Evolutionary conservation across 495 filamentous ascomycete species (phyloP).

Genomic region (Tuber magnatum): DNA sequence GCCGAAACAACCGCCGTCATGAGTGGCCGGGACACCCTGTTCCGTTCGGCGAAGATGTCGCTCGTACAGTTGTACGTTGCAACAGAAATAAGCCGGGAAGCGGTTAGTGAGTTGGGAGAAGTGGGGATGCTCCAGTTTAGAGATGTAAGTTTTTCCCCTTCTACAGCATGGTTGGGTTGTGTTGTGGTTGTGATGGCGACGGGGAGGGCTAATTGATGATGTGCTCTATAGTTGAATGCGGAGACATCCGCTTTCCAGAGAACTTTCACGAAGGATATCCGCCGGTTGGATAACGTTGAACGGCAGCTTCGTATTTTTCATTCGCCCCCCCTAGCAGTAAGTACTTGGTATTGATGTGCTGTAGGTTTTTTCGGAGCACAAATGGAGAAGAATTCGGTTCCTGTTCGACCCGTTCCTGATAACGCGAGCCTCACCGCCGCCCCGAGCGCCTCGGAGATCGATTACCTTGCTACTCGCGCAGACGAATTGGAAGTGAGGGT

Average conservation of each 20-base stretch:
- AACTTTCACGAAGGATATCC: conserved; percentile 95
- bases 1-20: conserved; percentile 42
- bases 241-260: conserved; percentile 90
- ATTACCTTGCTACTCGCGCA: conserved; percentile 84
- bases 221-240: conserved; percentile 65
- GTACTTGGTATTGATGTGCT: conserved; percentile 14
- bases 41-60: conserved; percentile 99
- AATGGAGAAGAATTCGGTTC: conserved; percentile 85
- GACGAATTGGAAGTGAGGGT: conserved; percentile 88
- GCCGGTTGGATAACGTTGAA: conserved; percentile 94
- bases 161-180: neutral
- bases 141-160: conserved; percentile 60
- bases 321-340: neutral
- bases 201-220: neutral
- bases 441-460: conserved; percentile 85
- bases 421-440: conserved; percentile 77
- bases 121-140: conserved; percentile 92
- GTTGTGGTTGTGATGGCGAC: neutral
- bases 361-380: conserved; percentile 86
- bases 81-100: conserved; percentile 96
- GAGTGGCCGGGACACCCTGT: conserved; percentile 74
- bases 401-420: conserved; percentile 74
- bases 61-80: conserved; percentile 98
- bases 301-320: conserved; percentile 75
- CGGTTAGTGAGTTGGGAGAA: conserved; percentile 92